These are phyloP conservation scores for Viola odorata DNA, from an alignment of 345 rosid genomes.

Conservation along the genomic window DNA sequence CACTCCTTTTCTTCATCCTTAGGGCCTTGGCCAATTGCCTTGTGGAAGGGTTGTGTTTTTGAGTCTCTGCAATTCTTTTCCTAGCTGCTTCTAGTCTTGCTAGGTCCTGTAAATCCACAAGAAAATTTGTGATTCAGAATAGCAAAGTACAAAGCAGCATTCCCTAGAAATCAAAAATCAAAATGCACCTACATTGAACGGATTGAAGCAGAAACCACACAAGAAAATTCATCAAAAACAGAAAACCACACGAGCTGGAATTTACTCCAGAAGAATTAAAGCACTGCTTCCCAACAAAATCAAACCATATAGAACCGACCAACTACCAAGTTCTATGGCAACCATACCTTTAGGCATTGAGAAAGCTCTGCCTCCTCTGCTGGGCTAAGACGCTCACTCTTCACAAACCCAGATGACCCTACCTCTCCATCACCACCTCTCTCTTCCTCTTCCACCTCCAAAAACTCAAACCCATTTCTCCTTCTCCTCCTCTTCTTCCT, in stretches of 20 bases:
- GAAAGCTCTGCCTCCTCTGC: slow-evolving; percentile 49
- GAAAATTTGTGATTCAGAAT: not conserved
- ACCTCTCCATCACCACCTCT: slow-evolving; percentile 4
- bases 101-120: slow-evolving; percentile 37
- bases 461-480: slow-evolving; percentile 26
- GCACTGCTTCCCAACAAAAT: no score
- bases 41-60: slow-evolving; percentile 24
- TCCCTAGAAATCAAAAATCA: no score
- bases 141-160: no score
- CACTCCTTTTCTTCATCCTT: slow-evolving; percentile 23
- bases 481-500: slow-evolving; percentile 39
- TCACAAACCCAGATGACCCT: slow-evolving; percentile 16
- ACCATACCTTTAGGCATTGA: slow-evolving; percentile 36
- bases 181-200: no score
- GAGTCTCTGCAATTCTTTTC: slow-evolving; percentile 24
- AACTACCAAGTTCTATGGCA: not conserved
- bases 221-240: no score
- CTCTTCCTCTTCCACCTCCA: slow-evolving; percentile 13
- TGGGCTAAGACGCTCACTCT: slow-evolving; percentile 30
- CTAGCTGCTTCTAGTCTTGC: slow-evolving; percentile 40
- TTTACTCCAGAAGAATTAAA: no score
- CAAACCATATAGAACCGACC: not conserved
- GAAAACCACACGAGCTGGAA: no score
- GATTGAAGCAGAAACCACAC: no score
- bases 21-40: slow-evolving; percentile 24